A percentile compares a stretch with the other conserved stretches of the same genome.
Evolutionary conservation across 257 asterid genomes (phyloP).

Genomic region (Capsicum baccatum): DNA sequence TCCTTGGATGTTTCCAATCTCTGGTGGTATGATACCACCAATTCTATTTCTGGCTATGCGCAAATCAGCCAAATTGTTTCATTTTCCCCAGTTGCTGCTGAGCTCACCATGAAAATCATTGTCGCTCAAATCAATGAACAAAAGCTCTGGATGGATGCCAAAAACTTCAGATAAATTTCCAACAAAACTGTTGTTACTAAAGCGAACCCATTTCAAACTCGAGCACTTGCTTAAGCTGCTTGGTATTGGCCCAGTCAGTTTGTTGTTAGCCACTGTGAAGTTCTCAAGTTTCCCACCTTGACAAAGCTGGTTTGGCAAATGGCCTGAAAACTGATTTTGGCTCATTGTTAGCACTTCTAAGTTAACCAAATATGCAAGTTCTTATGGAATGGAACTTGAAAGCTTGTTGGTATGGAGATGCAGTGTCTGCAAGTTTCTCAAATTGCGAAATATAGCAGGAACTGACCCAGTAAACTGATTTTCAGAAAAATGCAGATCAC

Average conservation of each 20-base stretch:
- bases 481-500: not conserved
- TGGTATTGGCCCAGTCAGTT: constrained; percentile 28
- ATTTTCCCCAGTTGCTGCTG: not conserved
- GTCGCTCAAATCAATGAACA: constrained; percentile 4
- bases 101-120: constrained; percentile 27
- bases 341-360: not conserved
- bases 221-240: constrained; percentile 23
- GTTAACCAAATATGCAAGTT: constrained; percentile 30
- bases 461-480: constrained; percentile 35
- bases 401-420: constrained; percentile 29
- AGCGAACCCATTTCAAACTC: not conserved
- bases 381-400: constrained; percentile 34
- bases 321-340: not conserved
- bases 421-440: not conserved
- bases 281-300: not conserved
- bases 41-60: constrained; percentile 5
- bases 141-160: not conserved
- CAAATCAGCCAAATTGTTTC: not conserved
- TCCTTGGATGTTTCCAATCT: not conserved
- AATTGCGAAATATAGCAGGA: constrained; percentile 28
- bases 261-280: not conserved
- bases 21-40: constrained; percentile 23
- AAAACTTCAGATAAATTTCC: not conserved
- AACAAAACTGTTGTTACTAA: not conserved
- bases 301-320: not conserved